These are phyloP conservation scores for Pleurotus tuoliensis DNA, from an alignment of 768 basidiomycete species.

Conservation along the genomic window DNA sequence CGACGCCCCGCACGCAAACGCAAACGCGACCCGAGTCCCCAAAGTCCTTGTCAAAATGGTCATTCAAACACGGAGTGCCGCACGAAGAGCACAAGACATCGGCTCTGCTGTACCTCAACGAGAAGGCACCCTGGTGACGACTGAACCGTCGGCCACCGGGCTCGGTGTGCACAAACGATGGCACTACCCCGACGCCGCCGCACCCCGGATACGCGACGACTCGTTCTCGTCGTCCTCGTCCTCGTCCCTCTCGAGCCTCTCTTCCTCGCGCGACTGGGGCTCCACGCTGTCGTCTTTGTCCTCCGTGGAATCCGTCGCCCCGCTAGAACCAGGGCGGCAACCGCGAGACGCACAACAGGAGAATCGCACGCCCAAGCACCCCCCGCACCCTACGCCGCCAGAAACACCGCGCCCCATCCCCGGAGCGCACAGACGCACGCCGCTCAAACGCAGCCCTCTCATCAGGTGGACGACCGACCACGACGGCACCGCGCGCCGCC, in stretches of 20 bases:
- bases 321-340: too few relatives aligned
- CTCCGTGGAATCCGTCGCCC: not conserved
- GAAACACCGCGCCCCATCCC: not conserved
- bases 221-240: conserved; percentile 2
- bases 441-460: not conserved
- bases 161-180: conserved; percentile 9
- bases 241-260: conserved; percentile 1
- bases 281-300: not conserved
- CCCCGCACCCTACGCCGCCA: not conserved
- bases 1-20: too few relatives aligned
- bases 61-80: conserved; percentile 6
- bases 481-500: not conserved
- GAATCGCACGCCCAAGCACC: too few relatives aligned
- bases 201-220: too few relatives aligned
- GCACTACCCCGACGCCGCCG: conserved; percentile 3
- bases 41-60: not conserved
- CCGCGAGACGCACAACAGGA: too few relatives aligned
- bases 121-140: conserved; percentile 1
- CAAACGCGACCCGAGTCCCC: too few relatives aligned
- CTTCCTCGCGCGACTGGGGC: not conserved
- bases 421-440: not conserved
- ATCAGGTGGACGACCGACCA: not conserved
- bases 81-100: conserved; percentile 2
- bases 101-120: not conserved
- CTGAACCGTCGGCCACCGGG: conserved; percentile 8